Evolutionary conservation across 352 stramenopile genomes (phyloP).

Genomic region (Phytophthora pisi): DNA sequence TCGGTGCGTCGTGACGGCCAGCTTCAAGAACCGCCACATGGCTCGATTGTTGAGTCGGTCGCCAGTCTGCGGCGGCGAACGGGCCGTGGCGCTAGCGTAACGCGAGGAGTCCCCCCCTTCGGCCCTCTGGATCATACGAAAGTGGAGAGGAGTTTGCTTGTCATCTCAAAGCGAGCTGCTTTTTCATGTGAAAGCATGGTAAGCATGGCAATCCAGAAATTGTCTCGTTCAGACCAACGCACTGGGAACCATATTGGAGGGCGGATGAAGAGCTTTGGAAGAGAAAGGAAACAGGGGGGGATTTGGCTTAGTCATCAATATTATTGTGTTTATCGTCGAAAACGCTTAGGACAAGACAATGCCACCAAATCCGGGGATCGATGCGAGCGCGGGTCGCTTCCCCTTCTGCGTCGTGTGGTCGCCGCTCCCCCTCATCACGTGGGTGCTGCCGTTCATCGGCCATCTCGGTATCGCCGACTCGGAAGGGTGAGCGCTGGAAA

Average conservation of each 20-base stretch:
- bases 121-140: not conserved
- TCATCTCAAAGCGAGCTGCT: too few relatives aligned
- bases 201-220: not conserved
- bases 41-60: slow-evolving; percentile 3
- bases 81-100: not conserved
- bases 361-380: slow-evolving; percentile 13
- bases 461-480: slow-evolving; percentile 94
- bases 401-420: slow-evolving; percentile 93
- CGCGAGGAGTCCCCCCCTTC: not conserved
- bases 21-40: not conserved
- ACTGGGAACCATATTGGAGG: too few relatives aligned
- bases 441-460: slow-evolving; percentile 94
- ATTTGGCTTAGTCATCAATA: not conserved
- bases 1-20: not conserved
- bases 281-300: too few relatives aligned
- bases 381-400: slow-evolving; percentile 52
- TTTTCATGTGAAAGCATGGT: not conserved
- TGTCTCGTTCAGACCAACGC: too few relatives aligned
- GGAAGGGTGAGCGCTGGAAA: slow-evolving; percentile 40
- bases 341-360: not conserved
- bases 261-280: too few relatives aligned
- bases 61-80: not conserved
- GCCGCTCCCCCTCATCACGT: slow-evolving; percentile 87
- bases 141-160: not conserved
- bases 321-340: not conserved